Base-by-base conservation (phyloP, 768 basidiomycete species). In the Tylopilus rubrobrunneus region DNA sequence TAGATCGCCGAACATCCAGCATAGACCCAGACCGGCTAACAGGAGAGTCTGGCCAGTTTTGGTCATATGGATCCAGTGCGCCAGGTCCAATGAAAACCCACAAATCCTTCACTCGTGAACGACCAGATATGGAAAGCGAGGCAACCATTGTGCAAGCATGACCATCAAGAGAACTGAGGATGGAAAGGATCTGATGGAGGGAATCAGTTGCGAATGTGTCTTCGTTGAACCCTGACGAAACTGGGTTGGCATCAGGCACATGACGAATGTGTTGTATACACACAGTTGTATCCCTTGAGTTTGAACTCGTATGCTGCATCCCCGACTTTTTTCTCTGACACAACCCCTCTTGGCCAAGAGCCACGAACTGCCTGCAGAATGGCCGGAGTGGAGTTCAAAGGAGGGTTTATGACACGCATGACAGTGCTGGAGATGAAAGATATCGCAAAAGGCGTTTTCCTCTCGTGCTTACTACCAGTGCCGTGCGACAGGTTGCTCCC, bases 251-350 rank as follows among this genome's bases (percentile, higher is more conserved):
- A 51, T 50, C 52, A 52, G 52, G 48, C 58, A 58, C 39, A 55
- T 29, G 51, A 50, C 54, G 57, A 44, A 48, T 36, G 33, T 45
- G 17, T 49, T 53, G 39, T 51, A 48, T 53, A 71, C 81, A 50
- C 65, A 89, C 89, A 88, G 74, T 79, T 84, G 65, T 90, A 90
- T 23, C 88, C 89, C 62, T 87, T 88, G 48, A 90, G 73, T 68
- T 87, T 89, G 71, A 90, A 90, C 67, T 90, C 88, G 64, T 81
- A 90, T 7, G 83, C 80, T 52, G 80, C 80, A 27, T 85, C 81
- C 5, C 80, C 85, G 2, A 89, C 76, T 61, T 86, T 89, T 74
- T 84, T 87, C 68, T 90, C 88, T 1, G 84, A 82, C 8, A 86
- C 81, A 10, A 90, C 86, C 17, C 88, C 89, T 59, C 87, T 78